These are phyloP conservation scores for Pichia membranifaciens DNA, from an alignment of 805 yeast genomes.

Conservation along the genomic window DNA sequence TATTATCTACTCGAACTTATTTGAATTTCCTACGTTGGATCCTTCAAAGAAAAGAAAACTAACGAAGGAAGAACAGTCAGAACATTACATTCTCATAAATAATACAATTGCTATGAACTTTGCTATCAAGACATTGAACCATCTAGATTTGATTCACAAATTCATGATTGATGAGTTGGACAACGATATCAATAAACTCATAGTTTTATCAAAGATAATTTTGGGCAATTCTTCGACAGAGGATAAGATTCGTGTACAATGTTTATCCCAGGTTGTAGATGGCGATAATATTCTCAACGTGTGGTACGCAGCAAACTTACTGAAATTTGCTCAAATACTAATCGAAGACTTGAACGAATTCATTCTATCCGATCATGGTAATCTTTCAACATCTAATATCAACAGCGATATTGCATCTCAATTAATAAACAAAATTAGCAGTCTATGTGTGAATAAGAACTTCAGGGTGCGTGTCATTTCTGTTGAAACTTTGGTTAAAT, in stretches of 20 bases:
- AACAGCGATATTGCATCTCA: constrained; percentile 24
- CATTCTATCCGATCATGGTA: constrained; percentile 28
- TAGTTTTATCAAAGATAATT: constrained; percentile 25
- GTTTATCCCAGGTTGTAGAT: constrained; percentile 17
- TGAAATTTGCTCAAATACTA: constrained; percentile 26
- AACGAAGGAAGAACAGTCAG: constrained; percentile 16
- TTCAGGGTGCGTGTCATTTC: constrained; percentile 39
- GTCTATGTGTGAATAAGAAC: constrained; percentile 34
- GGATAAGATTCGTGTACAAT: constrained; percentile 16
- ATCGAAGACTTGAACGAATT: constrained; percentile 29
- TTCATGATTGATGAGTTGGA: constrained; percentile 28
- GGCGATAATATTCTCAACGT: constrained; percentile 15
- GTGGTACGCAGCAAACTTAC: constrained; percentile 25
- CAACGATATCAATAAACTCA: constrained; percentile 31
- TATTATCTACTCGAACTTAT: constrained; percentile 20
- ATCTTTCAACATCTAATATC: constrained; percentile 16
- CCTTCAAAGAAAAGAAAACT: constrained; percentile 10
- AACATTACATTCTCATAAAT: constrained; percentile 8
- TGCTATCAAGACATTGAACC: constrained; percentile 22
- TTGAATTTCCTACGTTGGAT: constrained; percentile 17
- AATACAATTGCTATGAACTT: constrained; percentile 14
- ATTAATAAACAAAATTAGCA: constrained; percentile 32
- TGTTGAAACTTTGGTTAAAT: constrained; percentile 29
- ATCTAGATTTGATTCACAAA: constrained; percentile 26
- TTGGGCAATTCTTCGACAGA: constrained; percentile 14